These are phyloP conservation scores for Colletotrichum graminicola DNA, from an alignment of 2,329 filamentous ascomycete species.

Conservation along the genomic window DNA sequence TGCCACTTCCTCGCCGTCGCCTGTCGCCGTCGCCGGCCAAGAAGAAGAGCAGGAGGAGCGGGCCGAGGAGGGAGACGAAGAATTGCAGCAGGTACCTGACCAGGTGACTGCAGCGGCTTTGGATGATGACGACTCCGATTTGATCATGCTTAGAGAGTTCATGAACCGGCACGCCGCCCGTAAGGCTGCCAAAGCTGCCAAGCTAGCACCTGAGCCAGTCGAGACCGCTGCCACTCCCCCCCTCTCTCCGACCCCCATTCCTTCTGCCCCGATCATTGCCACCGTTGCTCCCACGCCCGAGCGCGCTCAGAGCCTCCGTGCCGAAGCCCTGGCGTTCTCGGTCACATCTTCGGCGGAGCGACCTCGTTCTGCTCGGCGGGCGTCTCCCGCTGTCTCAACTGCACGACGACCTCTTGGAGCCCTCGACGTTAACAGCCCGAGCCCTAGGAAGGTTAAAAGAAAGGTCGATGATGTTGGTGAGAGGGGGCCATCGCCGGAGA, in stretches of 20 bases:
- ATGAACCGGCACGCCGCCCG: constrained; percentile 44
- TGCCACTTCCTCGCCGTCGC: background rate
- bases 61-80: background rate
- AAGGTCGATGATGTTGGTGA: constrained; percentile 47
- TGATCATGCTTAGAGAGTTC: constrained; percentile 33
- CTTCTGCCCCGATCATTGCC: constrained; percentile 16
- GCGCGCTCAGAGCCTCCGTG: constrained; percentile 26
- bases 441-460: constrained; percentile 53
- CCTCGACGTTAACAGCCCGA: constrained; percentile 55
- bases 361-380: background rate
- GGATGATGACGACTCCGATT: constrained; percentile 19
- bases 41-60: background rate
- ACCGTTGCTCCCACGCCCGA: constrained; percentile 24
- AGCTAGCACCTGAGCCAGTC: constrained; percentile 39
- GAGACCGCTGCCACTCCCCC: background rate
- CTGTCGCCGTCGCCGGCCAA: background rate
- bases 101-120: background rate
- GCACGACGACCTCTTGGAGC: constrained; percentile 48
- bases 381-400: constrained; percentile 13
- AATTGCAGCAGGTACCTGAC: background rate
- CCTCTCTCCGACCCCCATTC: background rate
- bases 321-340: constrained; percentile 16
- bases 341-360: constrained; percentile 16
- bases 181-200: constrained; percentile 50
- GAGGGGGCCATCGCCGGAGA: constrained; percentile 37